These are phyloP conservation scores for Lachancea kluyveri DNA, from an alignment of 805 yeast genomes.

Conservation along the genomic window DNA sequence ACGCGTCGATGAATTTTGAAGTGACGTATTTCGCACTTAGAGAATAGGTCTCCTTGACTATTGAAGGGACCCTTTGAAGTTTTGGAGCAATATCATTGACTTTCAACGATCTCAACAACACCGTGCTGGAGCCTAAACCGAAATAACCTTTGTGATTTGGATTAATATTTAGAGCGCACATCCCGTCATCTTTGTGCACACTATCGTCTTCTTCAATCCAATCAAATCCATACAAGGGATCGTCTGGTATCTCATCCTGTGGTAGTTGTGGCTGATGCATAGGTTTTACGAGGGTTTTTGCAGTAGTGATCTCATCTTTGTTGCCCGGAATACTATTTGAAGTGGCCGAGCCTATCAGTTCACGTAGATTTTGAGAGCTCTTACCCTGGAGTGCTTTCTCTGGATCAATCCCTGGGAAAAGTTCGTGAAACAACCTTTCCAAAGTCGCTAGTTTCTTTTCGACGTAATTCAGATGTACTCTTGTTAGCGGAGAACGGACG, in stretches of 20 bases:
- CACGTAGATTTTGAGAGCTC: background rate
- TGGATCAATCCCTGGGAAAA: conserved; percentile 43
- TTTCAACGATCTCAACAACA: conserved; percentile 42
- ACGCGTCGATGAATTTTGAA: conserved; percentile 38
- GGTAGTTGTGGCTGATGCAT: conserved; percentile 18
- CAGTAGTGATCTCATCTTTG: too few relatives aligned
- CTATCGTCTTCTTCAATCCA: conserved; percentile 47
- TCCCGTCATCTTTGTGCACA: conserved; percentile 41
- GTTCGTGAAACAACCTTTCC: conserved; percentile 37
- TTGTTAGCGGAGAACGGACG: conserved; percentile 72
- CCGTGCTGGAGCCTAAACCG: conserved; percentile 59
- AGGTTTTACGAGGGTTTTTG: too few relatives aligned
- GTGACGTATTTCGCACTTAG: conserved; percentile 14
- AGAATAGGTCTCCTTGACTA: background rate
- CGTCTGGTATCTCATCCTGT: conserved; percentile 36
- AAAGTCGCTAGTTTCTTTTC: conserved; percentile 49
- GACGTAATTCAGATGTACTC: conserved; percentile 73
- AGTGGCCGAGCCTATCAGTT: background rate
- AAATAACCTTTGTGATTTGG: conserved; percentile 55
- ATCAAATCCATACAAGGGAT: conserved; percentile 47
- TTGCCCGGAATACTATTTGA: conserved; percentile 19
- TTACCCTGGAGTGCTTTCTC: conserved; percentile 31
- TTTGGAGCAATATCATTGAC: conserved; percentile 1
- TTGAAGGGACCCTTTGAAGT: background rate
- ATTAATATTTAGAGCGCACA: conserved; percentile 52